Base-by-base conservation (phyloP, 2,329 filamentous ascomycete species). In the Colletotrichum karsti region DNA sequence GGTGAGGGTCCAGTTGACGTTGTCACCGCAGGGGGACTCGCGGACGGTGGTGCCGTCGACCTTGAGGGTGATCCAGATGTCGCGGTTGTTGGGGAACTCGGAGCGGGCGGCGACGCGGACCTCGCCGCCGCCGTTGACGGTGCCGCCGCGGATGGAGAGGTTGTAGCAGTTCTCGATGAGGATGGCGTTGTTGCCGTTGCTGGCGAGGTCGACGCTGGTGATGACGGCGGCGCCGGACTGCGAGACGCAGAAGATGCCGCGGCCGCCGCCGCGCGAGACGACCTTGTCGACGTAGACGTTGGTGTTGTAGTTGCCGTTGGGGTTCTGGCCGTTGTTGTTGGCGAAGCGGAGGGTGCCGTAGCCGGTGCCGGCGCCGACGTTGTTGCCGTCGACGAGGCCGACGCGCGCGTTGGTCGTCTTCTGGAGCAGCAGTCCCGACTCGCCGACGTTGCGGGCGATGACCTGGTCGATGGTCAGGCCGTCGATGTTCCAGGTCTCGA, bases 101-200 rank as follows among this genome's bases (percentile, higher is more conserved):
- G 75, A 72, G 13, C 87, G 79, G 2, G 87, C 86, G 2, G 86
- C 75, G 12, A 89, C 70, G 3, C 87, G 80, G 7, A 89, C 86
- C 74, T 88, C 86, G 0, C 87, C 87, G 1, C 87, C 87, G 2
- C 86, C 84, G 26, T 81, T 83, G 24, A 89, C 83, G 3, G 79
- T 84, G 0, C 87, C 87, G 18, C 82, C 82, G 2, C 73, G 76
- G 73, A 89, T 87, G 1, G 77, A 75, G 33, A 89, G 69, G 57
- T 86, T 85, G 74, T 89, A 88, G 77, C 87, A 89, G 75, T 89
- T 89, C 79, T 89, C 87, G 28, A 89, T 84, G 1, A 89, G 78
- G 20, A 89, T 80, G 1, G 87, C 83, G 63, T 89, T 88, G 73
- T 86, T 87, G 0, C 82, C 86, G 53, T 88, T 89, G 70, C 78